phyloP scores from a whole-genome alignment of 139 green algal species.

The Picochlorum sp. region DNA sequence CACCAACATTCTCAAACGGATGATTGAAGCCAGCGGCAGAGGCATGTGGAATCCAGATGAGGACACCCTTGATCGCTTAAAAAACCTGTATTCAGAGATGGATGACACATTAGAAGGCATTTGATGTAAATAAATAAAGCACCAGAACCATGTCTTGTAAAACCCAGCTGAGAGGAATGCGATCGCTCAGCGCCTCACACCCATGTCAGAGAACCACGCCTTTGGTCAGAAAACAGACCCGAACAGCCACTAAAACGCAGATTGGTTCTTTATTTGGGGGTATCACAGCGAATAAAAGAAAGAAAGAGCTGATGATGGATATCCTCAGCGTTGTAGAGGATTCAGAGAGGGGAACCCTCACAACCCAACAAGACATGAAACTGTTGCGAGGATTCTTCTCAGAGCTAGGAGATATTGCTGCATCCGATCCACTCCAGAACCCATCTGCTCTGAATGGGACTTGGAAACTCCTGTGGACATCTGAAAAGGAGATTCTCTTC shows the following conservation, averaged over 20 bases:
- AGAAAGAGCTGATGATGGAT: neutral
- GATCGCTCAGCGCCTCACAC: too few relatives aligned
- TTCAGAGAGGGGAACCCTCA: conserved; percentile 30
- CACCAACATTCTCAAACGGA: conserved; percentile 69
- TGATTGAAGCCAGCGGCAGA: conserved; percentile 86
- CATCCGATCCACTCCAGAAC: conserved; percentile 12
- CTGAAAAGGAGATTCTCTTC: conserved; percentile 54
- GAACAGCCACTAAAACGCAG: neutral
- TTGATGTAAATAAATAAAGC: too few relatives aligned
- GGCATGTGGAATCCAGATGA: conserved; percentile 85
- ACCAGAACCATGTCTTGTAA: too few relatives aligned
- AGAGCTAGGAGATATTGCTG: conserved; percentile 19
- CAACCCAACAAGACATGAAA: conserved; percentile 1
- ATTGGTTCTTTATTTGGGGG: conserved; percentile 1
- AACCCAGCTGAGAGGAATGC: too few relatives aligned
- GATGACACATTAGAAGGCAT: conserved; percentile 91
- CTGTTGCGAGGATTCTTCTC: conserved; percentile 27
- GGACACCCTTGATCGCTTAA: conserved; percentile 57
- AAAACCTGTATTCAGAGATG: conserved; percentile 71
- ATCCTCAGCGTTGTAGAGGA: conserved; percentile 7
- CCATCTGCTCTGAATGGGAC: conserved; percentile 32
- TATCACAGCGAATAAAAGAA: neutral
- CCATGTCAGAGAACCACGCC: too few relatives aligned
- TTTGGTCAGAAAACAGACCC: too few relatives aligned
- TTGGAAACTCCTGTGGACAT: conserved; percentile 81